Percentiles rank a stretch among this genome's conserved stretches.
Conservation (phyloP, 192 early-diverging fungal species). For the Backusella westeae region DNA sequence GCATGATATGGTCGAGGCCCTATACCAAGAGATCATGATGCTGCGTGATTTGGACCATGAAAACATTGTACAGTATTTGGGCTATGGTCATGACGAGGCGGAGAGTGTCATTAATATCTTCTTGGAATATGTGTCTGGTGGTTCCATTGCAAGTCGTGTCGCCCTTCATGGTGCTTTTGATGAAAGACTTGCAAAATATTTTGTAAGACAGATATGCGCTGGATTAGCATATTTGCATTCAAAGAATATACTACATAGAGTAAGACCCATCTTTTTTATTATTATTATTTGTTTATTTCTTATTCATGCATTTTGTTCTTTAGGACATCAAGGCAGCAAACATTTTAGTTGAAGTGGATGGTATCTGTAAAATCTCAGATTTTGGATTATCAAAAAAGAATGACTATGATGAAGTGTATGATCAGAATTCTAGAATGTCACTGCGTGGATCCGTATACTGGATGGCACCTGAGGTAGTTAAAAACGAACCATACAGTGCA, state of each 20-base stretch:
- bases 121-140: conserved; percentile 96
- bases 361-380: conserved; percentile 95
- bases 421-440: conserved; percentile 48
- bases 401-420: conserved; percentile 42
- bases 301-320: neutral
- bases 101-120: conserved; percentile 87
- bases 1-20: conserved; percentile 54
- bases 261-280: conserved; percentile 17
- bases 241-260: conserved; percentile 71
- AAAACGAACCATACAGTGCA: conserved; percentile 80
- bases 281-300: neutral
- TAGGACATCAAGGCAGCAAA: conserved; percentile 84
- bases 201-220: conserved; percentile 78
- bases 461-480: conserved; percentile 98
- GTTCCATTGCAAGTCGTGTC: conserved; percentile 79
- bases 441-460: conserved; percentile 71
- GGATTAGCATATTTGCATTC: conserved; percentile 90
- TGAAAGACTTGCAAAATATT: conserved; percentile 68
- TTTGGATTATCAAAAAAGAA: conserved; percentile 95
- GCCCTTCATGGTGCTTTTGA: conserved; percentile 73
- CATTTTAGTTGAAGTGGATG: conserved; percentile 76
- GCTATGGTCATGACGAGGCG: conserved; percentile 44
- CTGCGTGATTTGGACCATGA: conserved; percentile 83
- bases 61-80: conserved; percentile 95
- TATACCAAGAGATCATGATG: conserved; percentile 77